These are phyloP conservation scores for Halenospora varia DNA, from an alignment of 495 filamentous ascomycete species.

Conservation along the genomic window DNA sequence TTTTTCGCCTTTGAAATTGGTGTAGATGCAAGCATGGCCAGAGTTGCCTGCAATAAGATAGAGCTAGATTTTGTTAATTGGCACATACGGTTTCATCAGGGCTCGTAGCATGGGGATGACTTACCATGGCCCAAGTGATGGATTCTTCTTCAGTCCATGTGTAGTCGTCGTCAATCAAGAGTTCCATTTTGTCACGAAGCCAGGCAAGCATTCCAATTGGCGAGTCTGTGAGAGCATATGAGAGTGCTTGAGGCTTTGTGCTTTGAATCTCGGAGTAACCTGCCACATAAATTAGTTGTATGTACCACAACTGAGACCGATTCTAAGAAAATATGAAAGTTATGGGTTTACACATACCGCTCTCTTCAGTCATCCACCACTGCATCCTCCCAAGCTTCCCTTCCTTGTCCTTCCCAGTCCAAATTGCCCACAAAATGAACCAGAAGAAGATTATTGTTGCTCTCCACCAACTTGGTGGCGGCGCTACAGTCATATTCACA, in stretches of 20 bases:
- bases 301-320: background rate
- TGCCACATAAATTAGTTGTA: background rate
- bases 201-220: constrained; percentile 60
- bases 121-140: constrained; percentile 53
- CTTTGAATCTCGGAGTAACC: constrained; percentile 21
- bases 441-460: constrained; percentile 6
- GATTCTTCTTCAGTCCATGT: constrained; percentile 63
- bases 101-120: background rate
- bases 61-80: constrained; percentile 14
- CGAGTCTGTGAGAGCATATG: constrained; percentile 51
- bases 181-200: constrained; percentile 63
- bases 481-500: constrained; percentile 24
- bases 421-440: constrained; percentile 13
- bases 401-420: constrained; percentile 5
- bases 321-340: constrained; percentile 2
- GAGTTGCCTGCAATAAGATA: too few relatives aligned
- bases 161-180: constrained; percentile 58
- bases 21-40: constrained; percentile 16
- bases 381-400: constrained; percentile 19
- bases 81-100: constrained; percentile 7
- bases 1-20: constrained; percentile 14
- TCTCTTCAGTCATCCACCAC: constrained; percentile 27
- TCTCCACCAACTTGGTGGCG: constrained; percentile 10
- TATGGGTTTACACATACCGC: background rate
- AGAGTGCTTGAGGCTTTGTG: constrained; percentile 63